Evolutionary conservation across 2,329 filamentous ascomycete species (phyloP).

Genomic region (Colletotrichum incanum): DNA sequence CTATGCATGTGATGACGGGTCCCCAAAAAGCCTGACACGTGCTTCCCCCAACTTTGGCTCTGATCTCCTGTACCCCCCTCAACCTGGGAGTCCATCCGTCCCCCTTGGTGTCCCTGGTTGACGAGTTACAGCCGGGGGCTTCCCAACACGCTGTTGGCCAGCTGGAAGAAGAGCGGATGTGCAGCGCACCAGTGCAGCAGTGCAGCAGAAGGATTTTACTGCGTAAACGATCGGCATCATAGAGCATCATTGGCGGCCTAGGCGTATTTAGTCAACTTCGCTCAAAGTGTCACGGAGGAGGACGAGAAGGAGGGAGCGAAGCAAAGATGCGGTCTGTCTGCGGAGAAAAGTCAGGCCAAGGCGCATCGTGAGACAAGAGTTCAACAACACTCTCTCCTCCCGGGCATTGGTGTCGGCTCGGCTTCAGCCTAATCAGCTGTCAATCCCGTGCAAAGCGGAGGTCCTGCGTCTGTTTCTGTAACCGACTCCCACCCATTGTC

Average conservation of each 20-base stretch:
- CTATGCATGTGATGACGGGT: conserved; percentile 43
- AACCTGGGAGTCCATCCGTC: not conserved
- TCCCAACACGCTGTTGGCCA: not conserved
- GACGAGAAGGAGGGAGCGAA: not conserved
- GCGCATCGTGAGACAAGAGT: conserved; percentile 11
- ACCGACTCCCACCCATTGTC: conserved; percentile 6
- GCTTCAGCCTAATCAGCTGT: not conserved
- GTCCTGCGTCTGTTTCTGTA: conserved; percentile 1
- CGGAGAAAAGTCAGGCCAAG: conserved; percentile 5
- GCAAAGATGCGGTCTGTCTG: conserved; percentile 29
- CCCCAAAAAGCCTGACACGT: conserved; percentile 42
- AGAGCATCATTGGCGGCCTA: conserved; percentile 6
- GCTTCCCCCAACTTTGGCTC: conserved; percentile 38
- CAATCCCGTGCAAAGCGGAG: too few relatives aligned
- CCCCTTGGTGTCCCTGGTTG: not conserved
- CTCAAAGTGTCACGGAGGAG: not conserved
- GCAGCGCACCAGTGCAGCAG: not conserved
- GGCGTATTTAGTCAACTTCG: not conserved
- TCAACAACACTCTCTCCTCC: not conserved
- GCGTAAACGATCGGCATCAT: conserved; percentile 7
- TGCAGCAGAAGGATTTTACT: conserved; percentile 14
- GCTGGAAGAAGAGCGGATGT: not conserved
- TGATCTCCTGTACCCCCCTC: conserved; percentile 22
- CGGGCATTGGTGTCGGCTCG: not conserved
- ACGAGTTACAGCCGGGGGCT: not conserved